phyloP scores from a whole-genome alignment of 208 protist genomes.

The Herpetomonas samuelpessoai region DNA sequence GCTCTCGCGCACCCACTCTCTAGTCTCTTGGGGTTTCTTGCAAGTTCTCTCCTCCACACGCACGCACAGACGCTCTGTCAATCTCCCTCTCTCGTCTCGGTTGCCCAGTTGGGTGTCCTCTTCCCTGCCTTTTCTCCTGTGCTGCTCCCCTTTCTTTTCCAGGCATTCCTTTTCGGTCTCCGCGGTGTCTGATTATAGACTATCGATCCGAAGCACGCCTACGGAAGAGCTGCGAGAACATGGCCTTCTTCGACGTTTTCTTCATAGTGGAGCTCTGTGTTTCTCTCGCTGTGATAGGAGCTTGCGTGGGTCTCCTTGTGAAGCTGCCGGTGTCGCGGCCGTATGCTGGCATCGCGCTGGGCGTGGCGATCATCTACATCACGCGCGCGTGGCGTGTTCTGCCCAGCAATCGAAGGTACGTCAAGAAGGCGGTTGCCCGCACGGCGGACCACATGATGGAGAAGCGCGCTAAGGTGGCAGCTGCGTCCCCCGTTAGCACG shows the following conservation, averaged over 20 bases:
- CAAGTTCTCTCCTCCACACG: too few species aligned
- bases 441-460: conserved; percentile 3
- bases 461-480: neutral
- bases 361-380: conserved; percentile 24
- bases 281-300: conserved; percentile 1
- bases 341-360: conserved; percentile 29
- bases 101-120: too few species aligned
- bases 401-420: conserved; percentile 18
- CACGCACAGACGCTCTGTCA: too few species aligned
- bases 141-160: too few species aligned
- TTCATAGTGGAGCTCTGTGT: conserved; percentile 6
- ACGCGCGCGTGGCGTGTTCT: conserved; percentile 40
- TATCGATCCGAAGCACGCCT: too few species aligned
- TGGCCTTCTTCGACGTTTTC: neutral
- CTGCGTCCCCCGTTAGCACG: too few species aligned
- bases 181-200: too few species aligned
- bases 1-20: too few species aligned
- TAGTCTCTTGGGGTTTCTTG: too few species aligned
- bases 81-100: too few species aligned
- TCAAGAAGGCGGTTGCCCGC: neutral
- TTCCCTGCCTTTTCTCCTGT: too few species aligned
- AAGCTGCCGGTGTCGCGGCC: conserved; percentile 16
- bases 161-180: too few species aligned
- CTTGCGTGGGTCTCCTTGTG: conserved; percentile 17
- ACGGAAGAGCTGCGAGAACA: neutral